Conservation (phyloP, 352 stramenopile species). For the Phytopythium boreale region DNA sequence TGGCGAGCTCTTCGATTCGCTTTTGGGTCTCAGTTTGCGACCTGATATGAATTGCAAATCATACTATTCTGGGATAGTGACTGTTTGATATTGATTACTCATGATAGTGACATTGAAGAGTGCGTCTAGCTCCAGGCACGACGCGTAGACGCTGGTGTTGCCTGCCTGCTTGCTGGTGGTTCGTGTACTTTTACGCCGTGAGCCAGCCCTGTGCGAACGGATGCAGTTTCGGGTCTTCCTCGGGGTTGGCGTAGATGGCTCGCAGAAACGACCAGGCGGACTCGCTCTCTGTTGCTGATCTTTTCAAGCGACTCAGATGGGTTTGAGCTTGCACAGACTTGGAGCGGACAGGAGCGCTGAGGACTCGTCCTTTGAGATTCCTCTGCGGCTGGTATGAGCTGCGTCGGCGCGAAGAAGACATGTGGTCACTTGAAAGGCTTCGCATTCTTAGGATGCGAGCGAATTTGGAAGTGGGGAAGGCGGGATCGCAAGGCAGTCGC, state of each 20-base stretch:
- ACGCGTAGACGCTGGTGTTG: background rate
- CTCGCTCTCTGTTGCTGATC: background rate
- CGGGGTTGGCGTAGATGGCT: conserved; percentile 6
- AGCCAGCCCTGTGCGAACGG: conserved; percentile 6
- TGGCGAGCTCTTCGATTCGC: background rate
- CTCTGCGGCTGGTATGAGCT: background rate
- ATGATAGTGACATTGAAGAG: background rate
- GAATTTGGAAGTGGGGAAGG: background rate
- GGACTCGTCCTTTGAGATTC: background rate
- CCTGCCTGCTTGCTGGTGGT: no score
- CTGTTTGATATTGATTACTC: background rate
- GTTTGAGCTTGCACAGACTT: background rate
- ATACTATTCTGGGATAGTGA: background rate
- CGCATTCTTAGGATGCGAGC: background rate
- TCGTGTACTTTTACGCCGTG: background rate
- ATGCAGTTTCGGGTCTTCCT: conserved; percentile 5
- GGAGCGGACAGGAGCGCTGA: background rate
- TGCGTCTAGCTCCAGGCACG: background rate
- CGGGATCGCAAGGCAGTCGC: no score
- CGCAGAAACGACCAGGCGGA: background rate
- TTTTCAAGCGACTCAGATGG: no score
- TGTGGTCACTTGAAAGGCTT: background rate
- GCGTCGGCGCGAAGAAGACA: background rate
- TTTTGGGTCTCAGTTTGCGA: background rate
- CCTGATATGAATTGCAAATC: background rate